These are phyloP conservation scores for Datisca glomerata DNA, from an alignment of 306 rosid genomes.

Conservation along the genomic window DNA sequence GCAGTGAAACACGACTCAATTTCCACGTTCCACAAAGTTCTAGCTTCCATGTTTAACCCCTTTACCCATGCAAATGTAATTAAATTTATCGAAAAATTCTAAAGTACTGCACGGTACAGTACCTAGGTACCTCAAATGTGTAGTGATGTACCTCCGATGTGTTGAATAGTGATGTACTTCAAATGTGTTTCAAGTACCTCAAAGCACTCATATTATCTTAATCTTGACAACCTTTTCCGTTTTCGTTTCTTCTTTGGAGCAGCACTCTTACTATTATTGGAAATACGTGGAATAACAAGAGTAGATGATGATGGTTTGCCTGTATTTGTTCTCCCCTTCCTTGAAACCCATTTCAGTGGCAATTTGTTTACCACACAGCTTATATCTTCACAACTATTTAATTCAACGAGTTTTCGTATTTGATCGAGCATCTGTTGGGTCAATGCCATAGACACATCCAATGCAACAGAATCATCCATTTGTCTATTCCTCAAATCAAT, in stretches of 20 bases:
- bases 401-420: conserved; percentile 55
- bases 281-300: conserved; percentile 21
- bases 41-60: no score
- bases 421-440: conserved; percentile 76
- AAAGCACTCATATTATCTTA: conserved; percentile 27
- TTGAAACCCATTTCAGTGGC: conserved; percentile 61
- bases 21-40: no score
- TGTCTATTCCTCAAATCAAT: conserved; percentile 43
- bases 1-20: no score
- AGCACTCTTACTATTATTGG: conserved; percentile 17
- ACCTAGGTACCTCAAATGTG: no score
- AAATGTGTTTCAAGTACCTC: no score
- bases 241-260: conserved; percentile 25
- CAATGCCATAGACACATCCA: conserved; percentile 69
- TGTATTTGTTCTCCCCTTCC: conserved; percentile 35
- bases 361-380: conserved; percentile 50
- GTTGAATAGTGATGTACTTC: no score
- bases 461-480: conserved; percentile 57
- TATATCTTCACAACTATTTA: conserved; percentile 42
- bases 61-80: no score
- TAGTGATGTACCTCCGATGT: no score
- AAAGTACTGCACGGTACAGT: no score
- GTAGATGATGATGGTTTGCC: conserved; percentile 42
- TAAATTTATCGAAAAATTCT: no score
- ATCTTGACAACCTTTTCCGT: conserved; percentile 42